These are phyloP conservation scores for Ilyonectria sp. DNA, from an alignment of 2,329 filamentous ascomycete species.

Conservation along the genomic window DNA sequence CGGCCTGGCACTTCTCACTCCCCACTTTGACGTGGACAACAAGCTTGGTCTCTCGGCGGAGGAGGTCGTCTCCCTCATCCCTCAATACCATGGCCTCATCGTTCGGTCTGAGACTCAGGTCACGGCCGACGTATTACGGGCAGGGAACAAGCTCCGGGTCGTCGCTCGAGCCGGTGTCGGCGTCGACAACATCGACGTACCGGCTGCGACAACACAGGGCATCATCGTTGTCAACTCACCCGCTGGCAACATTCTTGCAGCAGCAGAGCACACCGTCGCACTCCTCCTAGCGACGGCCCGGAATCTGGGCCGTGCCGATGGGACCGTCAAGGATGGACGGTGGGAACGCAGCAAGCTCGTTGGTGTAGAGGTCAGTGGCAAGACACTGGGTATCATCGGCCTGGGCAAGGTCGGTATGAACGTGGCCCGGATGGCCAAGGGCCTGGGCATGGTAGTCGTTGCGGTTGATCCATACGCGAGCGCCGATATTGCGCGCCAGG, in stretches of 20 bases:
- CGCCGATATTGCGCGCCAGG: conserved; percentile 77
- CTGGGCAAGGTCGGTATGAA: conserved; percentile 88
- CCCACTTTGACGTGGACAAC: conserved; percentile 79
- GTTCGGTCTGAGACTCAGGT: conserved; percentile 88
- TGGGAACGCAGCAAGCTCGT: conserved; percentile 85
- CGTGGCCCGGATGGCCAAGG: conserved; percentile 84
- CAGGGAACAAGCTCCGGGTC: conserved; percentile 79
- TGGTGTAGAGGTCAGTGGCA: conserved; percentile 83
- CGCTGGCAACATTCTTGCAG: conserved; percentile 84
- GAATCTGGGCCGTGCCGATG: conserved; percentile 79
- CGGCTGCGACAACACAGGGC: conserved; percentile 79
- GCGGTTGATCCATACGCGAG: conserved; percentile 86
- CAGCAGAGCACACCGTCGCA: conserved; percentile 83
- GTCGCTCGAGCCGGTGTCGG: conserved; percentile 87
- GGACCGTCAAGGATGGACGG: conserved; percentile 77
- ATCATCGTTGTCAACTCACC: conserved; percentile 88
- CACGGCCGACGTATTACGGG: conserved; percentile 75
- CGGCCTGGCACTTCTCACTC: conserved; percentile 78
- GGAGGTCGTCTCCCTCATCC: conserved; percentile 77
- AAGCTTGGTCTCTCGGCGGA: conserved; percentile 73
- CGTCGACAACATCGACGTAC: conserved; percentile 86
- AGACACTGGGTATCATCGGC: conserved; percentile 83
- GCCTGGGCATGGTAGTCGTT: conserved; percentile 82
- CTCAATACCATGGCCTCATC: conserved; percentile 82
- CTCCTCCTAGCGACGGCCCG: conserved; percentile 82